These are phyloP conservation scores for Grigorovia humatica DNA, from an alignment of 805 yeast species.

Conservation along the genomic window DNA sequence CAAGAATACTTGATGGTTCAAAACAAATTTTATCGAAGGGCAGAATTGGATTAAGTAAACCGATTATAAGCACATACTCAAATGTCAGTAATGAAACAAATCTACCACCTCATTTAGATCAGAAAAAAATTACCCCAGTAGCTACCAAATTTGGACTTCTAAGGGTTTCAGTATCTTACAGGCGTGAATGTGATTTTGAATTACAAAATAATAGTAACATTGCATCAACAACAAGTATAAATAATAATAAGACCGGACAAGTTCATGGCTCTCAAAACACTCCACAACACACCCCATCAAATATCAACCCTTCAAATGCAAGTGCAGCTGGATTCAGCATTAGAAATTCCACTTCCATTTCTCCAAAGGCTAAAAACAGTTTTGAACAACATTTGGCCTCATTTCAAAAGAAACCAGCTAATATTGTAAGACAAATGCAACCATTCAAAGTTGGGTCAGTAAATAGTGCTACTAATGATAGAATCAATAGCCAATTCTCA, in stretches of 20 bases:
- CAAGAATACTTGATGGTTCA: constrained; percentile 64
- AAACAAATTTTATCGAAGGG: constrained; percentile 74
- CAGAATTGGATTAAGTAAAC: constrained; percentile 71
- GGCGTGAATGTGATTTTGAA: constrained; percentile 59
- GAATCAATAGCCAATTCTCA: constrained; percentile 18
- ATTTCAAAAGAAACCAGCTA: constrained; percentile 10
- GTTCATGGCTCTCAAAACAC: background rate
- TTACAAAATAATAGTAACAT: constrained; percentile 21
- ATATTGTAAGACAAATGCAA: constrained; percentile 20
- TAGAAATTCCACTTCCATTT: constrained; percentile 4
- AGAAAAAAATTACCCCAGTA: constrained; percentile 58
- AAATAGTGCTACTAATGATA: constrained; percentile 20
- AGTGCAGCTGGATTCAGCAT: background rate
- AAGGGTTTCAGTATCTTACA: constrained; percentile 66
- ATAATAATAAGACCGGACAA: background rate
- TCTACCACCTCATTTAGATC: constrained; percentile 42
- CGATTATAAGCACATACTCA: constrained; percentile 36
- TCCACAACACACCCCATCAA: background rate
- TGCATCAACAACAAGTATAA: background rate
- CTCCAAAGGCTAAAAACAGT: constrained; percentile 5
- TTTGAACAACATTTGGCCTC: background rate
- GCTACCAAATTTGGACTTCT: constrained; percentile 67
- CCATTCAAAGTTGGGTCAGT: constrained; percentile 32
- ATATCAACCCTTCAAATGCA: background rate
- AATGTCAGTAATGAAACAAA: constrained; percentile 29